These are phyloP conservation scores for Saksenaea vasiformis DNA, from an alignment of 371 early-diverging fungal genomes.

Conservation along the genomic window DNA sequence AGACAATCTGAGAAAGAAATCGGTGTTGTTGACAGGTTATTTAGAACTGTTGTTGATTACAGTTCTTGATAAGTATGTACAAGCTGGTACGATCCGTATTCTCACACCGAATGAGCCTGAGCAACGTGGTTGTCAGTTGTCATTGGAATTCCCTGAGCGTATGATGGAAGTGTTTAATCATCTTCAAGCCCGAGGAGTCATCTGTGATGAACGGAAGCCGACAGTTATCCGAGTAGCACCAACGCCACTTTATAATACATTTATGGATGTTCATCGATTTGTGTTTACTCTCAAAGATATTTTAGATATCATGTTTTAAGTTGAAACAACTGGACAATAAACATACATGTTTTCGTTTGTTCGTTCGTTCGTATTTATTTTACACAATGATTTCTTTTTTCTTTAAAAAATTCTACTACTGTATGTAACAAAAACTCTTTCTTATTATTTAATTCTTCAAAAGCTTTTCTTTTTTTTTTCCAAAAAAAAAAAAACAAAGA, in stretches of 20 bases:
- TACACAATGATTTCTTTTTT: not conserved
- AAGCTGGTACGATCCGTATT: constrained; percentile 57
- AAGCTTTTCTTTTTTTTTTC: not conserved
- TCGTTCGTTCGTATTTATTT: no score
- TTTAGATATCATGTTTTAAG: constrained; percentile 37
- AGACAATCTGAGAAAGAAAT: constrained; percentile 69
- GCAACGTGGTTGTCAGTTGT: constrained; percentile 89
- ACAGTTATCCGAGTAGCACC: constrained; percentile 94
- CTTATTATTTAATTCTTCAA: not conserved
- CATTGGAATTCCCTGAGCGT: constrained; percentile 66
- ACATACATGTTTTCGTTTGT: no score
- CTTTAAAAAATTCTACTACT: not conserved
- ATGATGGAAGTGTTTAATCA: constrained; percentile 62
- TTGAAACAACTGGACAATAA: not conserved
- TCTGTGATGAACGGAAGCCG: constrained; percentile 91
- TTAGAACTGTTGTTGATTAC: constrained; percentile 64
- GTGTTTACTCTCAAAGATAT: constrained; percentile 49
- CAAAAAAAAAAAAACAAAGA: not conserved
- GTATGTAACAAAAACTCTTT: not conserved
- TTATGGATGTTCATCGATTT: constrained; percentile 70
- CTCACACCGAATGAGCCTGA: constrained; percentile 81
- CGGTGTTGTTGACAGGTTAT: constrained; percentile 78
- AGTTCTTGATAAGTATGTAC: constrained; percentile 32
- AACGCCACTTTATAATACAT: constrained; percentile 87
- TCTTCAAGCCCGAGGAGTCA: constrained; percentile 70